Percentiles rank a stretch among this genome's conserved stretches.
Evolutionary conservation across 768 basidiomycete species (phyloP).

Genomic region (Lactarius trivialis): DNA sequence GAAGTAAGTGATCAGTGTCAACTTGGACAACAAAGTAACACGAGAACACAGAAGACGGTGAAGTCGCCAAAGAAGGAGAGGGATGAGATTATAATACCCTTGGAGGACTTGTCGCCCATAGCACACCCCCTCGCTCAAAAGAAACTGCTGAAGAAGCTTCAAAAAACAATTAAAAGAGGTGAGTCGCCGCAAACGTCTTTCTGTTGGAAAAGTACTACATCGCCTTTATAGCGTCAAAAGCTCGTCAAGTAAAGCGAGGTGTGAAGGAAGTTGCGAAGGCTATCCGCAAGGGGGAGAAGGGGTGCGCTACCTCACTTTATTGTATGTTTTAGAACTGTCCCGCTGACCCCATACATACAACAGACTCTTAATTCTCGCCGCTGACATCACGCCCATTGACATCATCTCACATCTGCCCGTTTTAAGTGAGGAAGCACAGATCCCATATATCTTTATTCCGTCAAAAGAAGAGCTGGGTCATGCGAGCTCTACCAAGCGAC

Average conservation of each 20-base stretch:
- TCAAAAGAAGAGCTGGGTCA: constrained; percentile 96
- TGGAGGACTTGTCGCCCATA: constrained; percentile 87
- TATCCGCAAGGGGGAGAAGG: constrained; percentile 94
- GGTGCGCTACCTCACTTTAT: constrained; percentile 43
- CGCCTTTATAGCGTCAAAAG: constrained; percentile 68
- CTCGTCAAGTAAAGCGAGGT: constrained; percentile 91
- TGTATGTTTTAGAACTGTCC: background rate
- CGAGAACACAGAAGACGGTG: constrained; percentile 14
- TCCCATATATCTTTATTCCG: constrained; percentile 84
- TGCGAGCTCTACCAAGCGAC: constrained; percentile 94
- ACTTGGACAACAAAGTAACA: constrained; percentile 5
- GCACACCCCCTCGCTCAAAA: constrained; percentile 89
- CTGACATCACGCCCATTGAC: constrained; percentile 96
- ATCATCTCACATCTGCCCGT: constrained; percentile 96
- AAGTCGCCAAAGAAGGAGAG: constrained; percentile 39
- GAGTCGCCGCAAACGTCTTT: constrained; percentile 10
- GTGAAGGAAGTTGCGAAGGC: constrained; percentile 99
- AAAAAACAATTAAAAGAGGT: constrained; percentile 95
- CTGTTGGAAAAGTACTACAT: background rate
- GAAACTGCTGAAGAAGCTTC: constrained; percentile 89
- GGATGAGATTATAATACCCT: constrained; percentile 57
- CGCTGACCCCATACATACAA: background rate
- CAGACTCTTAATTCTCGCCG: constrained; percentile 87
- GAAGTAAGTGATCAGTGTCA: constrained; percentile 30
- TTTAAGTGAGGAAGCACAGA: constrained; percentile 86